Base-by-base conservation (phyloP, 352 stramenopile genomes). In the Pythium sukuiense region DNA sequence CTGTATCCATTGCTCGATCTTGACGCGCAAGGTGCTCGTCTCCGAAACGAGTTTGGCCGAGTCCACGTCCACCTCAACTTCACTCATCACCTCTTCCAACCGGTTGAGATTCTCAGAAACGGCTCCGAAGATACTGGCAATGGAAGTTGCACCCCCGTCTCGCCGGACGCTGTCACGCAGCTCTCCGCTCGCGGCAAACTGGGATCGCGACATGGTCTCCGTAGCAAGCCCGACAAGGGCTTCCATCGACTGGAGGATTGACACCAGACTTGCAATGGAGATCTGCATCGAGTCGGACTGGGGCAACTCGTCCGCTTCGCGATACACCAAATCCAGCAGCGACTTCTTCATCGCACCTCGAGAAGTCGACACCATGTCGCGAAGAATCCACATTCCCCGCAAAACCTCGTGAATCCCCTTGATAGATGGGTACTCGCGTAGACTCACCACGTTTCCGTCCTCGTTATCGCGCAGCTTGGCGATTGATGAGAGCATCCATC, bases 281-380 rank as follows among this genome's bases (percentile, higher is more conserved):
- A 27, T 30, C 6, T 56, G 53, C 20, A 26, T 30, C 6, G 45
- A 52, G n/a, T 52, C 45, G 6, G 20, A 18, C 11, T 52, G 45
- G 24, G 7, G 2, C 18, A 52, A 20, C 11, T 52, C 45, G 14
- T 52, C 20, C 20, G 26, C 12, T 48, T 29, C 24, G 35, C 27
- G 55, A 32, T 18, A 12, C 35, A 59, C 11, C 63, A 55, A 29
- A 4, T 69, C 60, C 0, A 58, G 59, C 55, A 78, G 70, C 35
- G 74, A 64, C 32, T 77, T 79, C 46, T 80, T 88, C 69, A 87
- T 80, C 14, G 77, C 77, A 35, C 74, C 80, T 48, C 88, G 88
- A 4, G 80, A 61, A 8, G 73, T 81, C 24, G 70, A 75, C 24
- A 83, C 78, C 30, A 89, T 54, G 2, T 87, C 64, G 1, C 86